phyloP scores from a whole-genome alignment of 176 grass and related monocot genomes.

The Oryza rufipogon region DNA sequence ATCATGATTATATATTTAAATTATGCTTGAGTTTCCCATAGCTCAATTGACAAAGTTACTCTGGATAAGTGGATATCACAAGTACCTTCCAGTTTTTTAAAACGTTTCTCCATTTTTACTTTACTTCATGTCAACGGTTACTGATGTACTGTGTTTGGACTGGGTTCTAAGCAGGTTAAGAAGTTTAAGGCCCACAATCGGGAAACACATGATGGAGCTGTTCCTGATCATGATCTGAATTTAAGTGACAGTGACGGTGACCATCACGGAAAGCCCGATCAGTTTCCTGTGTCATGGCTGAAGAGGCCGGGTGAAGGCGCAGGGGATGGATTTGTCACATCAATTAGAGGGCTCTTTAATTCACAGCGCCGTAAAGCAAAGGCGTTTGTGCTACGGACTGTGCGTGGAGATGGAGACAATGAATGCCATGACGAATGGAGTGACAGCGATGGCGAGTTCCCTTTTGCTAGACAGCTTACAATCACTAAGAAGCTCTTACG shows the following conservation, averaged over 20 bases:
- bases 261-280: constrained; percentile 69
- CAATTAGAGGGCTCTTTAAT: constrained; percentile 97
- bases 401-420: constrained; percentile 79
- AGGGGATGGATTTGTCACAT: constrained; percentile 95
- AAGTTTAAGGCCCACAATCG: constrained; percentile 87
- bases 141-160: background rate
- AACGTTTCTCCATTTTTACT: background rate
- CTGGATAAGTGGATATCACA: background rate
- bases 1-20: constrained; percentile 24
- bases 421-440: constrained; percentile 93
- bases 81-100: background rate
- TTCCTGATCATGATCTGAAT: constrained; percentile 81
- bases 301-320: constrained; percentile 88
- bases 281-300: constrained; percentile 90
- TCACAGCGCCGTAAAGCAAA: constrained; percentile 96
- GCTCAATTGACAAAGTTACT: background rate
- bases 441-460: constrained; percentile 88
- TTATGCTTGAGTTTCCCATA: background rate
- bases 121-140: background rate
- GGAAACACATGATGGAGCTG: constrained; percentile 63
- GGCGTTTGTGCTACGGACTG: constrained; percentile 76
- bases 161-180: constrained; percentile 60
- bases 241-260: constrained; percentile 88
- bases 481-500: constrained; percentile 88
- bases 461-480: constrained; percentile 85